Conservation (phyloP, 1,284 basidiomycete species). For the Ustilago sp. region DNA sequence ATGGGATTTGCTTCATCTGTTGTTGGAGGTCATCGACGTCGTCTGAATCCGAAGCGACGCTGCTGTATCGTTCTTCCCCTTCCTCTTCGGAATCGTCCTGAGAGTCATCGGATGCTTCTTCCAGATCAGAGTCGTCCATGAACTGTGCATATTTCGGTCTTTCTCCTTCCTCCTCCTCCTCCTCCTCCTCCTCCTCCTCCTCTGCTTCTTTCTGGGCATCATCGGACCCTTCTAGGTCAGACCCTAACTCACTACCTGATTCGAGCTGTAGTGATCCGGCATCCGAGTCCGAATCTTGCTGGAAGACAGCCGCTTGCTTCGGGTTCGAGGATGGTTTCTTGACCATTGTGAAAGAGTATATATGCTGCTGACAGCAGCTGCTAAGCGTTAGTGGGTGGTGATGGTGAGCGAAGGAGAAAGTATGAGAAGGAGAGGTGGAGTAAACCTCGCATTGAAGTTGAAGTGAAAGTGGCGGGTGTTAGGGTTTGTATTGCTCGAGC, state of each 20-base stretch:
- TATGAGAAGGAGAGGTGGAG: slow-evolving; percentile 11
- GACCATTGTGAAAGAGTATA: slow-evolving; percentile 18
- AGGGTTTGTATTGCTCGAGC: slow-evolving; percentile 9
- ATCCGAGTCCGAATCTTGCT: slow-evolving; percentile 45
- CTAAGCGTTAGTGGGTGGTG: not conserved
- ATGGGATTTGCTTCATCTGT: slow-evolving; percentile 59
- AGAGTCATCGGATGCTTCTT: slow-evolving; percentile 54
- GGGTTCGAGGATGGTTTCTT: slow-evolving; percentile 5
- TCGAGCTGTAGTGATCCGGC: slow-evolving; percentile 25
- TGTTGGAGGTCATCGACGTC: slow-evolving; percentile 26
- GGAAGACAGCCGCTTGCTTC: slow-evolving; percentile 28
- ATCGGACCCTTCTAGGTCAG: slow-evolving; percentile 19
- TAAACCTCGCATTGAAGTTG: not conserved
- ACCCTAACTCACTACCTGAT: slow-evolving; percentile 29
- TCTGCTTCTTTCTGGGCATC: not conserved
- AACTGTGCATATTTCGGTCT: slow-evolving; percentile 53
- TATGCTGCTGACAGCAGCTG: slow-evolving; percentile 1
- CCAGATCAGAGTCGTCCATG: slow-evolving; percentile 64
- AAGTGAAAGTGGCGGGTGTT: not conserved
- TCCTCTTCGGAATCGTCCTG: slow-evolving; percentile 61
- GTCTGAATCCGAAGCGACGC: slow-evolving; percentile 29
- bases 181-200: slow-evolving; percentile 17
- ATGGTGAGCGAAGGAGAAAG: slow-evolving; percentile 2
- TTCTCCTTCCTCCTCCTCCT: slow-evolving; percentile 27
- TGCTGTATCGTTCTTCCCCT: slow-evolving; percentile 71